phyloP scores from a whole-genome alignment of 768 basidiomycete species.

The Mycena haematopus region DNA sequence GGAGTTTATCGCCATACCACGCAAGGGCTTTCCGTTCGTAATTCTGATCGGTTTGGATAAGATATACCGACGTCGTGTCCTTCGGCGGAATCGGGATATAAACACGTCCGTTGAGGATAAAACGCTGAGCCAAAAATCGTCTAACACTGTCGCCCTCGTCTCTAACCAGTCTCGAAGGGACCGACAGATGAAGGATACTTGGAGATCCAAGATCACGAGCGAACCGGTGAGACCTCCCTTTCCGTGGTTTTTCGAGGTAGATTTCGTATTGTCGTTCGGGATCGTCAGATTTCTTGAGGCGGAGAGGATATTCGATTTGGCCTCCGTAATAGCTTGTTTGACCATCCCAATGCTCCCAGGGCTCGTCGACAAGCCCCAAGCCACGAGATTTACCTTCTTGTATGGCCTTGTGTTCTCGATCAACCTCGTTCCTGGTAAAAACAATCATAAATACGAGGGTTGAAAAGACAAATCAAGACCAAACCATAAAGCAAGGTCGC shows the following conservation, averaged over 20 bases:
- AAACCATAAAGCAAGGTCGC: constrained; percentile 44
- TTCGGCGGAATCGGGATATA: constrained; percentile 71
- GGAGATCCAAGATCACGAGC: constrained; percentile 60
- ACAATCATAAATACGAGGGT: not conserved
- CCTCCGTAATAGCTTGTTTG: constrained; percentile 71
- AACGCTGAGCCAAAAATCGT: constrained; percentile 51
- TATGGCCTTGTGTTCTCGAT: constrained; percentile 71
- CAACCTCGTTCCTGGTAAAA: constrained; percentile 54
- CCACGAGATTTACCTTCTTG: constrained; percentile 61
- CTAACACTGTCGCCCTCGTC: constrained; percentile 41
- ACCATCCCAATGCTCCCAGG: constrained; percentile 45
- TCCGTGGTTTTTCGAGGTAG: constrained; percentile 60
- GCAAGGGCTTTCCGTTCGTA: constrained; percentile 43
- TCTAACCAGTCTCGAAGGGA: constrained; percentile 43
- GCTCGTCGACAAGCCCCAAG: constrained; percentile 60
- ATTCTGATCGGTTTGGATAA: constrained; percentile 65
- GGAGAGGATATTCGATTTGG: constrained; percentile 63
- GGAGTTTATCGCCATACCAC: constrained; percentile 54
- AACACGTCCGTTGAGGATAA: constrained; percentile 69
- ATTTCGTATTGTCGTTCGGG: constrained; percentile 35
- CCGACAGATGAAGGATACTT: constrained; percentile 57
- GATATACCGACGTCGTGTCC: constrained; percentile 59
- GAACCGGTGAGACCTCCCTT: constrained; percentile 66
- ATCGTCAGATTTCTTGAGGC: constrained; percentile 39
- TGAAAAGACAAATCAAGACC: constrained; percentile 12